phyloP scores from a whole-genome alignment of 345 rosid species.

The Clarkia xantiana region DNA sequence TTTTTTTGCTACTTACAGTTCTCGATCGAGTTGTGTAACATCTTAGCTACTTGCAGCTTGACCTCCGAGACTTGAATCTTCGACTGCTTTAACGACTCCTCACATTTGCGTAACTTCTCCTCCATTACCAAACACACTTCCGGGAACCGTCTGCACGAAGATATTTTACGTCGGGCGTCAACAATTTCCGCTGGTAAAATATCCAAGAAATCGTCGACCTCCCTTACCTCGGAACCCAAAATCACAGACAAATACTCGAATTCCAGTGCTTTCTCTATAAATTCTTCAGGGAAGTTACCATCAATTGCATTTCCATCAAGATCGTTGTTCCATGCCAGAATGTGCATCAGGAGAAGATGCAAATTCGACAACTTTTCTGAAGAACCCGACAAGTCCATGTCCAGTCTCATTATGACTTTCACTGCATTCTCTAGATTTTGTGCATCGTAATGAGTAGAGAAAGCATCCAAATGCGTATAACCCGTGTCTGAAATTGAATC shows the following conservation, averaged over 20 bases:
- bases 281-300: constrained; percentile 24
- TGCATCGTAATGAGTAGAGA: constrained; percentile 16
- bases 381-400: constrained; percentile 36
- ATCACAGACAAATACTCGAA: constrained; percentile 59
- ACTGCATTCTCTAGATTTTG: constrained; percentile 26
- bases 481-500: constrained; percentile 8
- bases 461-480: constrained; percentile 11
- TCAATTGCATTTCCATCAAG: constrained; percentile 29
- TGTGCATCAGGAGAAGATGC: constrained; percentile 62
- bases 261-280: constrained; percentile 53
- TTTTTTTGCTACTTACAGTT: constrained; percentile 29
- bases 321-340: constrained; percentile 51
- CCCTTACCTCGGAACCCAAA: constrained; percentile 69
- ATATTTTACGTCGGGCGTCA: constrained; percentile 47
- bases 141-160: constrained; percentile 37
- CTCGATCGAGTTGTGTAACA: constrained; percentile 40
- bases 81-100: constrained; percentile 47
- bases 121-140: constrained; percentile 21
- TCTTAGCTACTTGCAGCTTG: constrained; percentile 52
- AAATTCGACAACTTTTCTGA: constrained; percentile 53
- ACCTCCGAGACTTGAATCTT: constrained; percentile 46
- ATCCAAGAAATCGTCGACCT: constrained; percentile 55
- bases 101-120: constrained; percentile 43
- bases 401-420: constrained; percentile 29
- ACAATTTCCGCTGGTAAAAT: constrained; percentile 43